Base-by-base conservation (phyloP, 495 filamentous ascomycete species). In the Delitschia confertaspora region DNA sequence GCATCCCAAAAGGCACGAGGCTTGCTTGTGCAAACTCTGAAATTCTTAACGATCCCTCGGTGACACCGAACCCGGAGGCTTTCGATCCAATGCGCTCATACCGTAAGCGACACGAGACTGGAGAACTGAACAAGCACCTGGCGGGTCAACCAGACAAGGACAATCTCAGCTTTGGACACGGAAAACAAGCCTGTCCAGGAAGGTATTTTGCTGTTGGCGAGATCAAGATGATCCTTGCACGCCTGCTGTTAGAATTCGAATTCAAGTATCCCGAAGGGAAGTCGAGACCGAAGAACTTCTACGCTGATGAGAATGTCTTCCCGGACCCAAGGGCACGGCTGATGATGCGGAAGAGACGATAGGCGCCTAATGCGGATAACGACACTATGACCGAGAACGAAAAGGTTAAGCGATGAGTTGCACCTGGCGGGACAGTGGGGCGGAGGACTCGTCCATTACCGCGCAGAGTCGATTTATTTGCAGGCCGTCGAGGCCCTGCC, bases 101-200 rank as follows among this genome's bases (percentile, higher is more conserved):
- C 25, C 45, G 54, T 1, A 47, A 49, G 32, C 49, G 57, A 6
- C 42, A 57, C 11, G 20, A 26, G 3, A 20, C 42, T 4, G 49
- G 43, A 9, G 37, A 53, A 25, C 23, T 37, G 2, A 33, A 31
- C 9, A 41, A 38, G 10, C 37, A 53, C 20, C 26, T 19, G 1
- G 23, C 25, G 5, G 43, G 25, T 11, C 29, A 37, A n/a, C 31
- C 73, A 7, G 54, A 60, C 1, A 58, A 65, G 6, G 60, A 69
- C 18, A 60, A 68, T 41, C 58, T 69, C 4, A 57, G 51, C 0
- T 77, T 74, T 40, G 71, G 73, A 0, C 61, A 68, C 35, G 73
- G 74, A 5, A 38, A 59, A 25, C 70, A 79, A 39, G 73, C 77
- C 0, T 76, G 72, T 39, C 70, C 72, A 4, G 73, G 73, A 0